Percentiles rank a stretch among this genome's conserved stretches.
phyloP scores from a whole-genome alignment of 2,329 filamentous ascomycete species.

The Cordyceps cicadae region DNA sequence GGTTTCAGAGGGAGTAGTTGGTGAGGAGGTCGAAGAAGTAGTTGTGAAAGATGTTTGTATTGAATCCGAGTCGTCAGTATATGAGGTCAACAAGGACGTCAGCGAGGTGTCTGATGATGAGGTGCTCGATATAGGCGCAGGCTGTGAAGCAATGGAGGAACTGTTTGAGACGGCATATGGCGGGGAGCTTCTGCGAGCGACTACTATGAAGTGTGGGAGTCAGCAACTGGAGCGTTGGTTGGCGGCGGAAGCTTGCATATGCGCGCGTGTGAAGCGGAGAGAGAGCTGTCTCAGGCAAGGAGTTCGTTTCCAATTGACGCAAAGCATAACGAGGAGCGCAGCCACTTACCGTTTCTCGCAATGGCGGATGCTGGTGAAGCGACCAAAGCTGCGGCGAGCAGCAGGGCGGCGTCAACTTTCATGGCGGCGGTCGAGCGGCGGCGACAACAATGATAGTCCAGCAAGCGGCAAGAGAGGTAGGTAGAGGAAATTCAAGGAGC shows the following conservation, averaged over 20 bases:
- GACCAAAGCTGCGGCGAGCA: slow-evolving; percentile 15
- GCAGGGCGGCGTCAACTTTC: slow-evolving; percentile 13
- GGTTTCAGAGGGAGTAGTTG: not conserved
- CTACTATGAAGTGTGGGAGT: not conserved
- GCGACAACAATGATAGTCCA: not conserved
- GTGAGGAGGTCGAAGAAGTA: not conserved
- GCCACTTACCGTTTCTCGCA: slow-evolving; percentile 13
- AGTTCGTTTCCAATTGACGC: not conserved
- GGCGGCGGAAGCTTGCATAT: too few species aligned
- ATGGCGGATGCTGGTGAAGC: slow-evolving; percentile 12
- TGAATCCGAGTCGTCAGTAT: not conserved
- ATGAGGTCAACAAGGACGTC: not conserved
- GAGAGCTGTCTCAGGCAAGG: not conserved
- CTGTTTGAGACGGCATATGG: slow-evolving; percentile 5
- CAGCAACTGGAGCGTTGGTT: not conserved
- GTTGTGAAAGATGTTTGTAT: not conserved
- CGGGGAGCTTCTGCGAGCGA: not conserved
- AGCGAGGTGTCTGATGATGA: not conserved
- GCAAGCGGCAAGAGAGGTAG: not conserved
- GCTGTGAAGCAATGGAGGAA: not conserved
- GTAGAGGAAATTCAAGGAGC: too few species aligned
- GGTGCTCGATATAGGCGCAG: not conserved
- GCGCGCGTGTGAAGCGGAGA: not conserved
- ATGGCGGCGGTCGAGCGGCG: slow-evolving; percentile 12
- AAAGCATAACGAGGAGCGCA: not conserved